Conservation (phyloP, 495 filamentous ascomycete species). For the Penicillium waksmanii region DNA sequence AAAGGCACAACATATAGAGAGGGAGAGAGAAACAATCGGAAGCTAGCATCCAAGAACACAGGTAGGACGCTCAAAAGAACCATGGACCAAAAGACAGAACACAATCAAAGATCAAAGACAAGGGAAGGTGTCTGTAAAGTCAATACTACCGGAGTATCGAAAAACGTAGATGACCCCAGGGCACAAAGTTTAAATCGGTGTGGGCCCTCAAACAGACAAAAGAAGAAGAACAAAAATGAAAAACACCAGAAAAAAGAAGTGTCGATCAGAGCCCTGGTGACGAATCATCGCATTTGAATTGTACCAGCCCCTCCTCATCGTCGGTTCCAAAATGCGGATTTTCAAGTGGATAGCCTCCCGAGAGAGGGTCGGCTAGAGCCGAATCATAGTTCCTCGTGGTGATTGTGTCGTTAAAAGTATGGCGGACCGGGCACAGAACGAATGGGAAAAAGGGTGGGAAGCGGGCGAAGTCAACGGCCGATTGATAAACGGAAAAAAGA, state of each 20-base stretch:
- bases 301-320: conserved; percentile 12
- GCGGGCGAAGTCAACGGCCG: conserved; percentile 8
- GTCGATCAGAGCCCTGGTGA: conserved; percentile 27
- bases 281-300: conserved; percentile 19
- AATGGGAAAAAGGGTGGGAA: conserved; percentile 10
- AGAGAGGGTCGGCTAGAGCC: conserved; percentile 22
- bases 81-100: neutral
- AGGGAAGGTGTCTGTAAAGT: conserved; percentile 2
- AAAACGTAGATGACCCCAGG: conserved; percentile 10
- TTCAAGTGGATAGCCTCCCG: conserved; percentile 12
- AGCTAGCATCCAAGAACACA: conserved; percentile 11
- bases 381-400: conserved; percentile 26
- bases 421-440: conserved; percentile 15
- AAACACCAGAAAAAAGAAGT: conserved; percentile 10
- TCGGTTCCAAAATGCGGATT: conserved; percentile 15
- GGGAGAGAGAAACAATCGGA: neutral
- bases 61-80: conserved; percentile 1
- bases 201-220: neutral
- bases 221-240: conserved; percentile 4
- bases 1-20: neutral
- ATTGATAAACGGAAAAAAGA: conserved; percentile 3
- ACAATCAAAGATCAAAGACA: conserved; percentile 4
- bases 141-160: conserved; percentile 16
- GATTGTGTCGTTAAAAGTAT: conserved; percentile 17
- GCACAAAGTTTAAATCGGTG: conserved; percentile 9